phyloP scores from a whole-genome alignment of 331 rosid genomes.

The Saraca asoca region DNA sequence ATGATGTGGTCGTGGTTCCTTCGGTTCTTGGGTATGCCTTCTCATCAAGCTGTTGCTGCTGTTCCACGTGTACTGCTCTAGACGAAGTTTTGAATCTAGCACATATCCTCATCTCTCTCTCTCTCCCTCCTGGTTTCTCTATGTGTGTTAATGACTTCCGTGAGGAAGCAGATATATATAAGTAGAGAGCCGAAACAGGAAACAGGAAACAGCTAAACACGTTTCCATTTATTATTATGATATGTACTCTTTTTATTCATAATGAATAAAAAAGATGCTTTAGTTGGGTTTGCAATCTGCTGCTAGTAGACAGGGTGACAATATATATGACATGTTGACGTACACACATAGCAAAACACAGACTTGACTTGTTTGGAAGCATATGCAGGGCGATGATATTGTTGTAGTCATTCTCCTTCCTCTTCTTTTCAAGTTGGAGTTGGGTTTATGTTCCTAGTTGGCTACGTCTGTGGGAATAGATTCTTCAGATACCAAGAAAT shows the following conservation, averaged over 20 bases:
- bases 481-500: too few species aligned
- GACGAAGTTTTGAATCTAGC: conserved; percentile 50
- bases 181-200: background rate
- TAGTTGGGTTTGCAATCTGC: background rate
- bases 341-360: background rate
- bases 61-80: conserved; percentile 63
- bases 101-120: conserved; percentile 44
- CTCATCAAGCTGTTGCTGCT: conserved; percentile 31
- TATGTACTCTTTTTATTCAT: too few species aligned
- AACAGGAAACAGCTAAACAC: conserved; percentile 2
- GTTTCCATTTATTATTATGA: background rate
- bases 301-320: conserved; percentile 31
- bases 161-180: too few species aligned
- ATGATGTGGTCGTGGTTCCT: conserved; percentile 33
- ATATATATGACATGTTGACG: conserved; percentile 1
- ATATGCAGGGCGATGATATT: too few species aligned
- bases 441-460: too few species aligned
- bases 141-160: background rate
- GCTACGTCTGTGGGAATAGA: too few species aligned
- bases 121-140: background rate
- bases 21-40: conserved; percentile 26
- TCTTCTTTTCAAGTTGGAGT: too few species aligned
- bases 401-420: too few species aligned
- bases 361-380: too few species aligned
- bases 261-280: background rate